These are phyloP conservation scores for Metarhizium anisopliae DNA, from an alignment of 2,329 filamentous ascomycete genomes.

Conservation along the genomic window DNA sequence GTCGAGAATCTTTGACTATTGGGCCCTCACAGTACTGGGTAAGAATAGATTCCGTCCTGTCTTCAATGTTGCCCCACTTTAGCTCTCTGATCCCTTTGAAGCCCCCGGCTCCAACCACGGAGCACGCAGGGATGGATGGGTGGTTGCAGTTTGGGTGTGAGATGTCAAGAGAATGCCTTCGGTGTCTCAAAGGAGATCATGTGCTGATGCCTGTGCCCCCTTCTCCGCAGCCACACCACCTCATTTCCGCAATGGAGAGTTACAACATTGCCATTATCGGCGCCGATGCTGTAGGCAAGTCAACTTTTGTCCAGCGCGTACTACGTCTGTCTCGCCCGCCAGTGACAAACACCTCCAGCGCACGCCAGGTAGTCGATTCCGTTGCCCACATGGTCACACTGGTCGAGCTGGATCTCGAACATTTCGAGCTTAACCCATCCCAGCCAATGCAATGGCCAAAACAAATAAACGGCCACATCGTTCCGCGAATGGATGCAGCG, in stretches of 20 bases:
- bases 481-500: conserved; percentile 73
- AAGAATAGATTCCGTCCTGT: conserved; percentile 13
- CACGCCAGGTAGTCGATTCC: conserved; percentile 50
- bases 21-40: conserved; percentile 27
- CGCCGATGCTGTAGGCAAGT: conserved; percentile 58
- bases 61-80: conserved; percentile 1
- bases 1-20: conserved; percentile 39
- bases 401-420: conserved; percentile 57
- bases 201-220: conserved; percentile 5
- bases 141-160: background rate
- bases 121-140: conserved; percentile 1
- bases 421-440: conserved; percentile 49
- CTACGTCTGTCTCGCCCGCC: conserved; percentile 46
- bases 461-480: conserved; percentile 58
- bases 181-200: conserved; percentile 1
- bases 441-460: conserved; percentile 58
- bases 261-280: conserved; percentile 61
- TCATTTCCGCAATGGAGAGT: conserved; percentile 40
- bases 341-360: conserved; percentile 43
- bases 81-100: background rate
- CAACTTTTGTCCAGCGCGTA: conserved; percentile 56
- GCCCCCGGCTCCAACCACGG: conserved; percentile 2
- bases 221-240: conserved; percentile 18
- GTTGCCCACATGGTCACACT: conserved; percentile 49
- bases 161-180: background rate